Evolutionary conservation across 1,284 basidiomycete species (phyloP).

Genomic region (Agroathelia rolfsii): DNA sequence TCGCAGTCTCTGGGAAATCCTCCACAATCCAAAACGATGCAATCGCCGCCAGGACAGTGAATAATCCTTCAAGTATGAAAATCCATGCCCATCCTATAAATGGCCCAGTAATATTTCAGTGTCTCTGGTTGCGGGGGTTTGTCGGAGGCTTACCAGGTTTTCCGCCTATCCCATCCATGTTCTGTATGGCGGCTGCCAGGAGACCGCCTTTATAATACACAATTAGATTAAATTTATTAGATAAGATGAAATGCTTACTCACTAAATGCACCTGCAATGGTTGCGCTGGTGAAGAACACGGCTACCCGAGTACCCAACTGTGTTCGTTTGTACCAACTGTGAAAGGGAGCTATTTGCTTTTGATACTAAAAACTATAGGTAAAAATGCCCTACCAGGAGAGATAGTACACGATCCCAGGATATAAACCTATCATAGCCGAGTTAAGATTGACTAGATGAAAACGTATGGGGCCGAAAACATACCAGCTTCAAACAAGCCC

Average conservation of each 20-base stretch:
- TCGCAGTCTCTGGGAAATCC: slow-evolving; percentile 76
- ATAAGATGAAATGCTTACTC: slow-evolving; percentile 19
- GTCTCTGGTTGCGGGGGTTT: not conserved
- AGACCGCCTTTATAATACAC: no score
- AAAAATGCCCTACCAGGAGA: slow-evolving; percentile 47
- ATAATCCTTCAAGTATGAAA: slow-evolving; percentile 59
- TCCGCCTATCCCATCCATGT: slow-evolving; percentile 58
- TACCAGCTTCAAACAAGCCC: slow-evolving; percentile 62
- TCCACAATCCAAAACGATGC: slow-evolving; percentile 68
- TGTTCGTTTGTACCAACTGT: slow-evolving; percentile 58
- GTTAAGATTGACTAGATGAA: slow-evolving; percentile 1
- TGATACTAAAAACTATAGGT: not conserved
- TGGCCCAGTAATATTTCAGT: not conserved
- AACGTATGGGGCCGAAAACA: slow-evolving; percentile 16
- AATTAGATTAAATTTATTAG: slow-evolving; percentile 1
- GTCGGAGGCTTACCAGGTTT: slow-evolving; percentile 34
- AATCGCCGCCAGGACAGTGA: slow-evolving; percentile 56
- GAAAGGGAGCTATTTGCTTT: not conserved
- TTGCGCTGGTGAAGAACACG: slow-evolving; percentile 68
- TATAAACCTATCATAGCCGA: slow-evolving; percentile 7
- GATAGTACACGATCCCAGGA: slow-evolving; percentile 58
- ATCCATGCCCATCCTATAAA: slow-evolving; percentile 55
- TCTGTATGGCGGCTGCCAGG: slow-evolving; percentile 60
- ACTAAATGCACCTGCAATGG: slow-evolving; percentile 63
- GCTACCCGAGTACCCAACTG: slow-evolving; percentile 61